Percentiles rank a stretch among this genome's conserved stretches.
Conservation (phyloP, 2,329 filamentous ascomycete species). For the Colletotrichum echinochloae region DNA sequence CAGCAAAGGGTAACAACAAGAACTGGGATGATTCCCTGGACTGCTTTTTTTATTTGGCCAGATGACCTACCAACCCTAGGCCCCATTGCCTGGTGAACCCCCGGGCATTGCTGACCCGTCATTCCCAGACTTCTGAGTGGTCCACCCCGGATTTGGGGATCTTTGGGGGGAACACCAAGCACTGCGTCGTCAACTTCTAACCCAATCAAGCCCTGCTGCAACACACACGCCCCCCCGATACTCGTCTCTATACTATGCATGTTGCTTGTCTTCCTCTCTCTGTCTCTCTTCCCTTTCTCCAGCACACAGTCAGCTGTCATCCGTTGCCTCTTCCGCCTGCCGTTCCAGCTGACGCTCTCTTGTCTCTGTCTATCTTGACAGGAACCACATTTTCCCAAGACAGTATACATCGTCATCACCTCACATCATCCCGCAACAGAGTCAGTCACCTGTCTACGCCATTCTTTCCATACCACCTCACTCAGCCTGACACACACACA, state of each 20-base stretch:
- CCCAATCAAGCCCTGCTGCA: slow-evolving; percentile 15
- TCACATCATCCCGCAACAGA: background rate
- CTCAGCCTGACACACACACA: background rate
- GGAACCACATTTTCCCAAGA: background rate
- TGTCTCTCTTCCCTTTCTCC: background rate
- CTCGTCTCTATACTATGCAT: background rate
- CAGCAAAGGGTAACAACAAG: background rate
- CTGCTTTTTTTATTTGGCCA: slow-evolving; percentile 6
- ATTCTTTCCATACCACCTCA: background rate
- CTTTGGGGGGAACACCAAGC: slow-evolving; percentile 21
- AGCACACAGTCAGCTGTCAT: background rate
- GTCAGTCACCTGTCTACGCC: background rate
- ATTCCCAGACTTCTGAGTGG: slow-evolving; percentile 8
- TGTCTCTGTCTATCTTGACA: background rate
- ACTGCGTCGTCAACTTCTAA: slow-evolving; percentile 6
- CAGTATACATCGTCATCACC: background rate
- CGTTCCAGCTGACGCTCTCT: slow-evolving; percentile 1
- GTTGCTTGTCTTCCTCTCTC: background rate
- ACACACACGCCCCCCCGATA: slow-evolving; percentile 12
- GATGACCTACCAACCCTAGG: slow-evolving; percentile 12
- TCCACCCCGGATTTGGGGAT: slow-evolving; percentile 33
- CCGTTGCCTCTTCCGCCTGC: background rate
- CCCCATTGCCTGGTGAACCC: background rate
- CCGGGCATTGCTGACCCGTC: background rate
- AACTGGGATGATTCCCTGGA: background rate